These are phyloP conservation scores for Colletotrichum aenigma DNA, from an alignment of 2,329 filamentous ascomycete genomes.

Conservation along the genomic window DNA sequence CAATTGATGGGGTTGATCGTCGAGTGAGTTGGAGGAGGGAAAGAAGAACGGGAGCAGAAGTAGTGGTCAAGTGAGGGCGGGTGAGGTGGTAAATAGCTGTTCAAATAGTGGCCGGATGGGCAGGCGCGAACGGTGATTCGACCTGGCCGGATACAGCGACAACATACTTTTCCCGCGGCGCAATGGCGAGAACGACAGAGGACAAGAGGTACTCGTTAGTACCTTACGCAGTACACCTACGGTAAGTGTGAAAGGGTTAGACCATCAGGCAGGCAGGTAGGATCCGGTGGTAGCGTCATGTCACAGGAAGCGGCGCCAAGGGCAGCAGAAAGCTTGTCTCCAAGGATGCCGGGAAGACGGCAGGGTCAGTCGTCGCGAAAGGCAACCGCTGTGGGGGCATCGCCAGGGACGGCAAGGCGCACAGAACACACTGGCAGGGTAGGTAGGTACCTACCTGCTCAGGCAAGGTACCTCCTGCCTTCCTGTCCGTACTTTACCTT, in stretches of 20 bases:
- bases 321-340: constrained; percentile 20
- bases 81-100: constrained; percentile 11
- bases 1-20: constrained; percentile 3
- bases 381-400: not conserved
- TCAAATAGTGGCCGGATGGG: not conserved
- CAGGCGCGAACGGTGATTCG: not conserved
- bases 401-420: not conserved
- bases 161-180: not conserved
- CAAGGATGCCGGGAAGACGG: constrained; percentile 20
- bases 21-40: constrained; percentile 6
- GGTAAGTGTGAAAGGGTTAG: not conserved
- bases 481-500: not conserved
- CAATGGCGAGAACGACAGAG: not conserved
- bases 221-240: not conserved
- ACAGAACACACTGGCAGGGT: not conserved
- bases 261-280: not conserved
- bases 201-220: not conserved
- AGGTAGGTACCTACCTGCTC: not conserved
- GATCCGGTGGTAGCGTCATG: constrained; percentile 4
- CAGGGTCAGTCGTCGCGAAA: constrained; percentile 4
- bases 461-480: not conserved
- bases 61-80: not conserved
- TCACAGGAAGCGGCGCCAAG: constrained; percentile 12
- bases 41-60: not conserved
- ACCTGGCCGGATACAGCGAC: not conserved